phyloP scores from a whole-genome alignment of 441 rosid genomes.

The Brassica balearica region DNA sequence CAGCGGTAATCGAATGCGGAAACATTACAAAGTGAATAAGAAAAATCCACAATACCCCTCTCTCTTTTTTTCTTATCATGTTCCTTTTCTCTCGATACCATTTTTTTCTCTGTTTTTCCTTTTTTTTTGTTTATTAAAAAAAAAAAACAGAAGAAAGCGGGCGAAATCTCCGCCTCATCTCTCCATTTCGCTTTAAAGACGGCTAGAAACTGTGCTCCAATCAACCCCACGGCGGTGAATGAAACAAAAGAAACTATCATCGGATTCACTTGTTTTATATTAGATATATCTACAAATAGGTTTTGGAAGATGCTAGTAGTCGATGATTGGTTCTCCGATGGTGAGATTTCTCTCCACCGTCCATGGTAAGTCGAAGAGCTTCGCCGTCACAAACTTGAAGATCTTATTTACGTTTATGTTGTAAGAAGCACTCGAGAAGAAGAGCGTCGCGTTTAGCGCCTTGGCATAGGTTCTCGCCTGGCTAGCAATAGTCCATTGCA shows the following conservation, averaged over 20 bases:
- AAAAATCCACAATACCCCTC: conserved; percentile 7
- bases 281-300: conserved; percentile 19
- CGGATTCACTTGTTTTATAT: conserved; percentile 9
- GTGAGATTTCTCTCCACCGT: conserved; percentile 76
- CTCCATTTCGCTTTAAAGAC: conserved; percentile 30
- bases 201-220: conserved; percentile 32
- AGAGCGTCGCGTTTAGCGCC: conserved; percentile 78
- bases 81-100: conserved; percentile 19
- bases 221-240: conserved; percentile 26
- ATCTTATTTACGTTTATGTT: conserved; percentile 93
- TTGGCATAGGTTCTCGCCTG: conserved; percentile 91
- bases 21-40: conserved; percentile 8
- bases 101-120: conserved; percentile 19
- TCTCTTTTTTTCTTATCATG: not conserved
- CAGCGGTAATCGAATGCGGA: conserved; percentile 22
- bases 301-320: conserved; percentile 52
- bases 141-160: conserved; percentile 46
- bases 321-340: conserved; percentile 85
- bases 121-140: not conserved
- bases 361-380: conserved; percentile 87
- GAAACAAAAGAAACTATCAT: not conserved
- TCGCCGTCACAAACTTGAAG: conserved; percentile 91
- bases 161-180: conserved; percentile 42
- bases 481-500: conserved; percentile 88
- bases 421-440: conserved; percentile 89